These are phyloP conservation scores for Cyberlindnera xishuangbannaensis DNA, from an alignment of 805 yeast species.

Conservation along the genomic window DNA sequence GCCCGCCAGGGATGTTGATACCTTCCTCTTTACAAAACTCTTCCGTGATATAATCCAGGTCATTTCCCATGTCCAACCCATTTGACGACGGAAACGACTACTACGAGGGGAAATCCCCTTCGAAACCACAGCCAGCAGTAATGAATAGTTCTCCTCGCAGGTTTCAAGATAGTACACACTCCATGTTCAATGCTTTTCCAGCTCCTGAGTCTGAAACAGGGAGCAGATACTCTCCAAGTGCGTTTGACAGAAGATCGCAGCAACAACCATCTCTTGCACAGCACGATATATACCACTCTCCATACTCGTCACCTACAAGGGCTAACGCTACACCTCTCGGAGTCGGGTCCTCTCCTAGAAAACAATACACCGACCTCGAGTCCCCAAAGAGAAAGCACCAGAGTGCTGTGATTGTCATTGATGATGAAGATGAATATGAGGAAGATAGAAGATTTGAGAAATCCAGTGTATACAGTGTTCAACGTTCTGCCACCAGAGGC, in stretches of 20 bases:
- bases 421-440: slow-evolving; percentile 34
- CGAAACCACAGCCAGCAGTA: slow-evolving; percentile 22
- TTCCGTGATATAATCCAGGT: too few relatives aligned
- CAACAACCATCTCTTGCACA: slow-evolving; percentile 6
- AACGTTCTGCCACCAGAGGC: slow-evolving; percentile 34
- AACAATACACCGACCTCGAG: slow-evolving; percentile 61
- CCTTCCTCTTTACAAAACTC: too few relatives aligned
- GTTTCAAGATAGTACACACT: slow-evolving; percentile 7
- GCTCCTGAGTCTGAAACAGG: slow-evolving; percentile 6
- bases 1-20: too few relatives aligned
- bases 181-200: slow-evolving; percentile 16
- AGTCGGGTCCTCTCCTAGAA: slow-evolving; percentile 37
- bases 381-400: slow-evolving; percentile 61
- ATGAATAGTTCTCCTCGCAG: slow-evolving; percentile 21
- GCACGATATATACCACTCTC: slow-evolving; percentile 19
- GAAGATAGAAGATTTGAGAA: slow-evolving; percentile 13
- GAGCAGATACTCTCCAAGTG: slow-evolving; percentile 42
- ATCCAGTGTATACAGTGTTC: slow-evolving; percentile 12
- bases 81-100: slow-evolving; percentile 24
- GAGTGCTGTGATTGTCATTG: slow-evolving; percentile 43
- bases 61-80: slow-evolving; percentile 25
- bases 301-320: slow-evolving; percentile 30
- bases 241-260: slow-evolving; percentile 31
- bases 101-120: slow-evolving; percentile 4
- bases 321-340: neutral